Evolutionary conservation across 2,329 filamentous ascomycete genomes (phyloP).

Genomic region (Stachybotrys elegans): DNA sequence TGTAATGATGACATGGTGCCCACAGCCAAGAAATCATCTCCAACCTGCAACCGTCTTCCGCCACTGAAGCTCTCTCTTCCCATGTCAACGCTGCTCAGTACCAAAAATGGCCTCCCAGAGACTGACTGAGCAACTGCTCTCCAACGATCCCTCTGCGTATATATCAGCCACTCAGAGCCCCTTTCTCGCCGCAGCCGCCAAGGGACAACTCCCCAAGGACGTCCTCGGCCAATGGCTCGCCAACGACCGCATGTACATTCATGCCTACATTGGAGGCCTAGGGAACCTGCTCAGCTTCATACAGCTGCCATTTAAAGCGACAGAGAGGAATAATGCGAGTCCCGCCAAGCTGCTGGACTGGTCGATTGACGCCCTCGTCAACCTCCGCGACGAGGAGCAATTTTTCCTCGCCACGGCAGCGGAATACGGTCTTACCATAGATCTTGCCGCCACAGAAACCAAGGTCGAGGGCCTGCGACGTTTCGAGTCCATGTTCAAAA

Average conservation of each 20-base stretch:
- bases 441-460: slow-evolving; percentile 22
- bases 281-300: slow-evolving; percentile 60
- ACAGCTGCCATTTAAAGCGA: slow-evolving; percentile 35
- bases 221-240: slow-evolving; percentile 62
- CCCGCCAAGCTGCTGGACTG: slow-evolving; percentile 55
- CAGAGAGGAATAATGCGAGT: slow-evolving; percentile 11
- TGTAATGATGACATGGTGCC: too few relatives aligned
- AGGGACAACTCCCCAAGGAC: slow-evolving; percentile 52
- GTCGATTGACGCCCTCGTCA: slow-evolving; percentile 59
- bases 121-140: background rate
- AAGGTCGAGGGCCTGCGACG: slow-evolving; percentile 34
- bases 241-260: slow-evolving; percentile 67
- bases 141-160: slow-evolving; percentile 23
- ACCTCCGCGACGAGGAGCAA: slow-evolving; percentile 60
- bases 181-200: slow-evolving; percentile 61
- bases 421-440: slow-evolving; percentile 53
- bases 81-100: too few relatives aligned
- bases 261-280: slow-evolving; percentile 63
- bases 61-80: too few relatives aligned
- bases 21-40: too few relatives aligned
- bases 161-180: slow-evolving; percentile 57
- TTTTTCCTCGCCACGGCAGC: slow-evolving; percentile 63
- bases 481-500: slow-evolving; percentile 46
- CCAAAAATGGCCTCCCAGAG: background rate
- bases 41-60: too few relatives aligned